phyloP scores from a whole-genome alignment of 23 red algal species.

The Cyanidioschyzon merolae region DNA sequence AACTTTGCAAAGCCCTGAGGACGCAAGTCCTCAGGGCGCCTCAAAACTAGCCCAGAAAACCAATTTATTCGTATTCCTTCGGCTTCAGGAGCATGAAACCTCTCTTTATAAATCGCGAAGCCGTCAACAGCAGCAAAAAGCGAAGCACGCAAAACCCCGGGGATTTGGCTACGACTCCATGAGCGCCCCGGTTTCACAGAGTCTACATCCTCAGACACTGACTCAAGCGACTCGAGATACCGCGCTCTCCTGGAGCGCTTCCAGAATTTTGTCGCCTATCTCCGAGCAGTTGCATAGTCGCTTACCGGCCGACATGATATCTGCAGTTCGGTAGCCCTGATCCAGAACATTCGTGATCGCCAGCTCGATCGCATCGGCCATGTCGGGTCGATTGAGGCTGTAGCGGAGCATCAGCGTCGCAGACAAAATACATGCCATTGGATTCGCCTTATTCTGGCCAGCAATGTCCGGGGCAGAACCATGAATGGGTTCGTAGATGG shows the following conservation, averaged over 20 bases:
- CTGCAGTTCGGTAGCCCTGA: slow-evolving; percentile 54
- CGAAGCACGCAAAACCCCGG: too few relatives aligned
- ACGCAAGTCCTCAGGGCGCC: too few relatives aligned
- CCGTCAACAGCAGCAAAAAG: too few relatives aligned
- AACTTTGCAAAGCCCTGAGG: too few relatives aligned
- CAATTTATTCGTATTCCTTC: too few relatives aligned
- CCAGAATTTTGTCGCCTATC: slow-evolving; percentile 51
- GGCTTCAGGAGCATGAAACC: too few relatives aligned
- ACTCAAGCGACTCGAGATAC: background rate
- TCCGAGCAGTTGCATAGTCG: slow-evolving; percentile 52
- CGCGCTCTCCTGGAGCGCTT: slow-evolving; percentile 14
- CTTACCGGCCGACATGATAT: slow-evolving; percentile 80
- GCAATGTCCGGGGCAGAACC: slow-evolving; percentile 98
- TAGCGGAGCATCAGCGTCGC: slow-evolving; percentile 87
- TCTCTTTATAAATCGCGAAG: too few relatives aligned
- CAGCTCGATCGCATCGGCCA: slow-evolving; percentile 61
- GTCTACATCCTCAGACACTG: too few relatives aligned
- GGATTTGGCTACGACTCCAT: too few relatives aligned
- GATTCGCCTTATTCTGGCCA: slow-evolving; percentile 84
- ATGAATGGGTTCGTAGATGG: slow-evolving; percentile 89
- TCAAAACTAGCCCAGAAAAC: too few relatives aligned
- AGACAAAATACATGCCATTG: slow-evolving; percentile 71
- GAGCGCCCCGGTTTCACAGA: too few relatives aligned
- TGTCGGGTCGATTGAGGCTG: slow-evolving; percentile 50
- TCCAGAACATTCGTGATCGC: slow-evolving; percentile 81